Evolutionary conservation across 148 eudicot species (phyloP).

Genomic region (Rhododendron henanense): DNA sequence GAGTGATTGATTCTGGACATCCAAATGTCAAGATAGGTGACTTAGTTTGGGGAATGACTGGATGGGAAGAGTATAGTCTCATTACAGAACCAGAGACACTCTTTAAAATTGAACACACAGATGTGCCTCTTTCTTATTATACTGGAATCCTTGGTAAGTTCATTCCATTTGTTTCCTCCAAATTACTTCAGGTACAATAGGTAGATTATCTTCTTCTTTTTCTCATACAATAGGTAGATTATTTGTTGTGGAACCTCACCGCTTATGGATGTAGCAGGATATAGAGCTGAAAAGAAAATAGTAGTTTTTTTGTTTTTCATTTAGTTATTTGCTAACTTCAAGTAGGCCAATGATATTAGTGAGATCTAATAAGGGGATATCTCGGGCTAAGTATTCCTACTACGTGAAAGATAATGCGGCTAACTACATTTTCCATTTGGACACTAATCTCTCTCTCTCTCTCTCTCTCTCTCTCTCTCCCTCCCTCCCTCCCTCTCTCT

Average conservation of each 20-base stretch:
- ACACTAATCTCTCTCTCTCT: no score
- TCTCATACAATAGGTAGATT: no score
- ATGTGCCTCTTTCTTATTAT: constrained; percentile 67
- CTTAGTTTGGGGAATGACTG: constrained; percentile 50
- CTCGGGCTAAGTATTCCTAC: neutral
- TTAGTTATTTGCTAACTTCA: no score
- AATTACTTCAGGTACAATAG: neutral
- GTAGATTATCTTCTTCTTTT: no score
- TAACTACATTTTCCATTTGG: no score
- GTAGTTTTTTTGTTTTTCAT: no score
- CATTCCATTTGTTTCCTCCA: neutral
- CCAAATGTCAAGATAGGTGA: constrained; percentile 47
- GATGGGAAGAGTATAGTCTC: constrained; percentile 63
- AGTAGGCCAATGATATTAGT: no score
- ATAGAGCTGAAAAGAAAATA: neutral
- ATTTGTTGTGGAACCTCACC: neutral
- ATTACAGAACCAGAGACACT: constrained; percentile 14
- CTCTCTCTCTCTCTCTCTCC: no score
- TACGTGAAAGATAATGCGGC: no score
- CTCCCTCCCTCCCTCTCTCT: no score
- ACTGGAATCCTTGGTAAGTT: constrained; percentile 65
- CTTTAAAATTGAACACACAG: constrained; percentile 51
- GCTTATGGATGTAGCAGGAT: neutral
- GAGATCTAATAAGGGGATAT: neutral
- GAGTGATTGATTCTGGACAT: constrained; percentile 48